Percentiles rank a stretch among this genome's conserved stretches.
These are phyloP conservation scores for Cutaneotrichosporon arboriforme DNA, from an alignment of 1,284 basidiomycete species.

Conservation along the genomic window DNA sequence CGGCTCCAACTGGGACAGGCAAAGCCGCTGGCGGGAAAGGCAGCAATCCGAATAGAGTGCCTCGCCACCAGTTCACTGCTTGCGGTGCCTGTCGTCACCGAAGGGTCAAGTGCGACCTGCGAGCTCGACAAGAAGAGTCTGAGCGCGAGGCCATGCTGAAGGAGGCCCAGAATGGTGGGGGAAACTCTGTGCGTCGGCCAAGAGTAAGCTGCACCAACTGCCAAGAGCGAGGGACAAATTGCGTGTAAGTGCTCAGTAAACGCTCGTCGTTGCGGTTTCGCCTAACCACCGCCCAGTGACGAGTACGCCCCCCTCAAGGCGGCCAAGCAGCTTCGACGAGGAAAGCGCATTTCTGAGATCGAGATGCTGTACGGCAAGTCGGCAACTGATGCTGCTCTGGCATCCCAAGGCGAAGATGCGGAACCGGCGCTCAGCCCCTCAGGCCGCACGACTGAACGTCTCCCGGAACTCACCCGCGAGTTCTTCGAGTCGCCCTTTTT, in stretches of 20 bases:
- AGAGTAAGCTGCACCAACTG: slow-evolving; percentile 70
- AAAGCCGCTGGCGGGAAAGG: neutral
- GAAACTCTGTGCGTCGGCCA: slow-evolving; percentile 2
- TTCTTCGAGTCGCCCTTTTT: slow-evolving; percentile 81
- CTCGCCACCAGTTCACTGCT: slow-evolving; percentile 73
- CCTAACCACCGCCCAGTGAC: slow-evolving; percentile 55
- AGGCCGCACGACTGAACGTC: slow-evolving; percentile 16
- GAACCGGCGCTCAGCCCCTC: slow-evolving; percentile 17
- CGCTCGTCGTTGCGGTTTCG: neutral
- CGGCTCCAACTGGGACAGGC: neutral
- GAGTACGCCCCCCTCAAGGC: slow-evolving; percentile 78
- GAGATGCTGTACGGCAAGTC: slow-evolving; percentile 47
- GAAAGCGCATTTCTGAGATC: slow-evolving; percentile 76
- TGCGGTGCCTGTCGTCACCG: slow-evolving; percentile 85
- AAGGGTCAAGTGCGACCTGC: slow-evolving; percentile 51
- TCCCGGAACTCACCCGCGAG: slow-evolving; percentile 59
- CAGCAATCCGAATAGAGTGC: slow-evolving; percentile 53
- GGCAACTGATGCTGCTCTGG: slow-evolving; percentile 31
- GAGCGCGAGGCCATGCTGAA: slow-evolving; percentile 14
- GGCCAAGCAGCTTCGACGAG: slow-evolving; percentile 73
- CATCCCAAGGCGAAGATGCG: slow-evolving; percentile 19
- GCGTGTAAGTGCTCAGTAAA: slow-evolving; percentile 61
- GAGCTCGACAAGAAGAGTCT: slow-evolving; percentile 38
- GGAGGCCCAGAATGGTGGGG: slow-evolving; percentile 5
- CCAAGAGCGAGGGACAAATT: slow-evolving; percentile 74